Evolutionary conservation across 2,329 filamentous ascomycete genomes (phyloP), one percentile per base, ranked within the genome.

Genomic region (Ascochyta fabae): DNA sequence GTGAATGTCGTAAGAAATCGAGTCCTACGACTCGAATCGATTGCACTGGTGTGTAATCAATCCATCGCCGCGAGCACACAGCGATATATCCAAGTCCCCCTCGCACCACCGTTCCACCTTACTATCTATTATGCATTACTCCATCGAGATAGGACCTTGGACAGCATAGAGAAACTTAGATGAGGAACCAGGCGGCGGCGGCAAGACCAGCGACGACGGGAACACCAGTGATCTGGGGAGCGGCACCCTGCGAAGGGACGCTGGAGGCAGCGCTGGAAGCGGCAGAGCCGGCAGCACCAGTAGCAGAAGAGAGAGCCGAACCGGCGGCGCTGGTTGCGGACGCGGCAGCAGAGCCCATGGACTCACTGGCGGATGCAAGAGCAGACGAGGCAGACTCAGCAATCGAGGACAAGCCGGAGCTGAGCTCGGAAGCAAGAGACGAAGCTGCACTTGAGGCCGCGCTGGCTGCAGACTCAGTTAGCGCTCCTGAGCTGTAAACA

Each of bases 201-300:
- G 70, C 75, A 31, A 66, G 71, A 52, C 65, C 75, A 60, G 72
- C 75, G 39, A 70, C 69, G 34, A 77, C 45, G 33, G 75, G 73
- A 23, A 73, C 61, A 53, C 66, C 74, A 29, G 74, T 78, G 48
- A 64, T 67, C 65, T 68, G 70, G 57, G 73, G 58, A 34, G 72
- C 71, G 50, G 59, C 66, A 40, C 55, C 64, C 16, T 59, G 42
- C 1, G 64, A 61, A 13, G 58, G 31, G 27, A 58, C 42, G 12
- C 33, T 35, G 16, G 43, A 8, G 7, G 48, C 53, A 45, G 55
- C 59, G 38, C 64, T 62, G 31, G 55, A 47, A 40, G 56, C 45
- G 41, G 61, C 61, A 27, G 58, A 60, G n/a, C 49, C 43, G 34
- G 61, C 60, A 44, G 60, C 50, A n/a, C 48, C 36, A 26, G 59